These are phyloP conservation scores for Polygonum maritimum DNA, from an alignment of 148 eudicot species.

Conservation along the genomic window DNA sequence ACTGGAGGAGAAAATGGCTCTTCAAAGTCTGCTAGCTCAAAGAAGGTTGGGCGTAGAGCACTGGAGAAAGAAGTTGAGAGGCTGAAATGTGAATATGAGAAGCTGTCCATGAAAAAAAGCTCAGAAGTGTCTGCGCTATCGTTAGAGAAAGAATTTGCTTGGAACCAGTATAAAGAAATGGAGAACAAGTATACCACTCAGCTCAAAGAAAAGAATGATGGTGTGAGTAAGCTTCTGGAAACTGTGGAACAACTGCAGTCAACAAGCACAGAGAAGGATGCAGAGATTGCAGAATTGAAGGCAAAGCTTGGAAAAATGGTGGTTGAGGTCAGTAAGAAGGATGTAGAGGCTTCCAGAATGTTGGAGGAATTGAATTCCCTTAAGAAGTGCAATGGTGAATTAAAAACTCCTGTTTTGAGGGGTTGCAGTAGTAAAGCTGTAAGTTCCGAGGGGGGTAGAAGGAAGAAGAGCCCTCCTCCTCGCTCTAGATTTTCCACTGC, in stretches of 20 bases:
- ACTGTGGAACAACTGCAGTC: conserved; percentile 45
- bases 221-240: conserved; percentile 1
- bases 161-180: conserved; percentile 58
- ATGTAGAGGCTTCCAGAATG: conserved; percentile 32
- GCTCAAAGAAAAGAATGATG: conserved; percentile 36
- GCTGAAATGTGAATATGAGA: conserved; percentile 40
- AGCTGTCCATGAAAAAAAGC: conserved; percentile 28
- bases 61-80: conserved; percentile 29
- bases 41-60: conserved; percentile 16
- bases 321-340: conserved; percentile 28
- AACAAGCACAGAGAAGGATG: conserved; percentile 39
- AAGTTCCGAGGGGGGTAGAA: not conserved
- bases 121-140: conserved; percentile 45
- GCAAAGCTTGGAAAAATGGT: conserved; percentile 26
- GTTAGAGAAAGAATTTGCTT: conserved; percentile 52
- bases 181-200: conserved; percentile 31
- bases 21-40: conserved; percentile 9
- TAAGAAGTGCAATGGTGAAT: conserved; percentile 21
- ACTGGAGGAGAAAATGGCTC: conserved; percentile 11
- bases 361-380: conserved; percentile 30
- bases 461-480: not conserved
- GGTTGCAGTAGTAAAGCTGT: conserved; percentile 16
- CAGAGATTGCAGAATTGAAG: conserved; percentile 23
- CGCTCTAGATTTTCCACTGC: not conserved
- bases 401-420: conserved; percentile 32